A percentile compares a stretch with the other conserved stretches of the same genome.
phyloP scores from a whole-genome alignment of 2,329 filamentous ascomycete genomes.

The Rutstroemia sp. region DNA sequence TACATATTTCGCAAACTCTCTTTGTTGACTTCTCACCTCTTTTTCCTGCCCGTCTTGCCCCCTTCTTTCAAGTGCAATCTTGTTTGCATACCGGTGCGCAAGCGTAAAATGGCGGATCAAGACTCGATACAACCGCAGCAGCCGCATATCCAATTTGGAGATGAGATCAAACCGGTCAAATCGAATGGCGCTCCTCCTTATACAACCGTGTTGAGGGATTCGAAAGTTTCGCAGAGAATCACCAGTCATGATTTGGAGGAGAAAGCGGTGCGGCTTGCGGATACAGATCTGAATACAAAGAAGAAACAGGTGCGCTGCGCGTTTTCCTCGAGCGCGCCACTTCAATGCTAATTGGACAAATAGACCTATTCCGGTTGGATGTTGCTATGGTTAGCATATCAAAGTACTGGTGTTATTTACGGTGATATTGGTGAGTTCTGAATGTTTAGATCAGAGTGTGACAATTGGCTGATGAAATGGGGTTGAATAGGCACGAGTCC shows the following conservation, averaged over 20 bases:
- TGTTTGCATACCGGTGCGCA: background rate
- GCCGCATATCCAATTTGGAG: slow-evolving; percentile 18
- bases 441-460: background rate
- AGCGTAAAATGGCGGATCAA: slow-evolving; percentile 14
- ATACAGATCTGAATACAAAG: slow-evolving; percentile 25
- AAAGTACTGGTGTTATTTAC: slow-evolving; percentile 60
- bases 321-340: background rate
- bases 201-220: slow-evolving; percentile 5
- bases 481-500: slow-evolving; percentile 37
- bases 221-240: slow-evolving; percentile 16
- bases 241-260: slow-evolving; percentile 19
- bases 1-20: too few relatives aligned
- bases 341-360: background rate
- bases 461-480: too few relatives aligned
- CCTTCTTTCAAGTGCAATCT: background rate
- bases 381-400: slow-evolving; percentile 47
- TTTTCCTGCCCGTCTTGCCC: background rate
- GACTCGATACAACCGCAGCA: too few relatives aligned
- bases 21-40: too few relatives aligned
- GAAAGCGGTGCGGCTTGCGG: slow-evolving; percentile 17
- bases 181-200: slow-evolving; percentile 3
- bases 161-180: slow-evolving; percentile 20
- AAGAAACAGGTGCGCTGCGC: slow-evolving; percentile 24
- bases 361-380: slow-evolving; percentile 23
- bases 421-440: slow-evolving; percentile 53